phyloP scores from a whole-genome alignment of 176 grass and related monocot species.

The Panicum miliaceum region DNA sequence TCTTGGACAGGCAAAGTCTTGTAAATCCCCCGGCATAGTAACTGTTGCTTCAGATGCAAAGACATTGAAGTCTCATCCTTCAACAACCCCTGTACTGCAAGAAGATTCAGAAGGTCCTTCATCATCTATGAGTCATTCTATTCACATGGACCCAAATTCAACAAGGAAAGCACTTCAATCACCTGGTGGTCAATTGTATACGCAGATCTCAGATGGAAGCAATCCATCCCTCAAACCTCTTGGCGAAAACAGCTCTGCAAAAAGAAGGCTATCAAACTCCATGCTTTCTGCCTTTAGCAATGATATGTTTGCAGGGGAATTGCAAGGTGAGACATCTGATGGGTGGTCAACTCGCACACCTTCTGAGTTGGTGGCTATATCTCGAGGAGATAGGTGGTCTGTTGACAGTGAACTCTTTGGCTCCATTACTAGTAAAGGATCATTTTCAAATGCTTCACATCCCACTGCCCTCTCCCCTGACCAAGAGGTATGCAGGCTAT shows the following conservation, averaged over 20 bases:
- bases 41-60: slow-evolving; percentile 52
- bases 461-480: slow-evolving; percentile 41
- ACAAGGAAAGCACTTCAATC: slow-evolving; percentile 55
- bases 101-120: slow-evolving; percentile 37
- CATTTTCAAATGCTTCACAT: slow-evolving; percentile 41
- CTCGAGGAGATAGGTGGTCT: slow-evolving; percentile 63
- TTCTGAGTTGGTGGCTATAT: slow-evolving; percentile 64
- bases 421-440: slow-evolving; percentile 31
- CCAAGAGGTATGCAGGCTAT: slow-evolving; percentile 56
- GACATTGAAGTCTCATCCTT: slow-evolving; percentile 49
- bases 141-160: slow-evolving; percentile 49
- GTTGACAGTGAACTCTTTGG: slow-evolving; percentile 63
- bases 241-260: slow-evolving; percentile 34
- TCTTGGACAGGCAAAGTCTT: slow-evolving; percentile 28
- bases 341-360: slow-evolving; percentile 69
- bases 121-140: slow-evolving; percentile 32
- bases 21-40: slow-evolving; percentile 15
- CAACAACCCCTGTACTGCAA: slow-evolving; percentile 38
- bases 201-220: slow-evolving; percentile 58
- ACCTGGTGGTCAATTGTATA: slow-evolving; percentile 55
- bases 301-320: slow-evolving; percentile 27
- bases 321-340: slow-evolving; percentile 58
- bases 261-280: slow-evolving; percentile 38
- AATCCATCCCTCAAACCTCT: slow-evolving; percentile 62
- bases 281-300: slow-evolving; percentile 35